Evolutionary conservation across 495 filamentous ascomycete species (phyloP).

Genomic region (Lophium mytilinum): DNA sequence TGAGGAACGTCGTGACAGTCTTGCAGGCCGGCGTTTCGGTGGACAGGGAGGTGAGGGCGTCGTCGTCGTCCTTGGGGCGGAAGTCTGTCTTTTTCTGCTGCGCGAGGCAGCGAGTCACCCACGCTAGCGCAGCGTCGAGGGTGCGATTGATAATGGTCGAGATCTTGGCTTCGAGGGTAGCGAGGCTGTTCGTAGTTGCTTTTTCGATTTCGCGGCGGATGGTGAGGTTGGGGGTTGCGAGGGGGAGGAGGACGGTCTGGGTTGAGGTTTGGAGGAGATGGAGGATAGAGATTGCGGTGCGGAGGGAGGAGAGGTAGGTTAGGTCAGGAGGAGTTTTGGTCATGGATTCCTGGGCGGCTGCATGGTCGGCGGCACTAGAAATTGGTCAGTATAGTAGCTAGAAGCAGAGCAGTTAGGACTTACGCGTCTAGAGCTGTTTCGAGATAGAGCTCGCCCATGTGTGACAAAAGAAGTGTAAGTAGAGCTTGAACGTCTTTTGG

Average conservation of each 20-base stretch:
- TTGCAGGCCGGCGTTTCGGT: slow-evolving; percentile 72
- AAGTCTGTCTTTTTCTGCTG: slow-evolving; percentile 90
- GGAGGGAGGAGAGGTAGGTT: slow-evolving; percentile 67
- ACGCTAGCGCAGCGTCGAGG: slow-evolving; percentile 73
- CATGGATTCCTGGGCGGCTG: slow-evolving; percentile 62
- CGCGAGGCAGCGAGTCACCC: slow-evolving; percentile 64
- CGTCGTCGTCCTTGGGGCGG: slow-evolving; percentile 74
- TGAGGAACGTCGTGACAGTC: slow-evolving; percentile 67
- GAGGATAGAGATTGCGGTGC: slow-evolving; percentile 76
- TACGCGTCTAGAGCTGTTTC: slow-evolving; percentile 84
- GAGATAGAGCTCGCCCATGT: slow-evolving; percentile 90
- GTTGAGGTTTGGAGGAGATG: slow-evolving; percentile 89
- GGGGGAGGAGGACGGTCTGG: slow-evolving; percentile 79
- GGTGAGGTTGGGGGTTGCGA: slow-evolving; percentile 81
- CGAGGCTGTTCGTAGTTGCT: slow-evolving; percentile 60
- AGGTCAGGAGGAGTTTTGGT: slow-evolving; percentile 80
- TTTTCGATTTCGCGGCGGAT: slow-evolving; percentile 87
- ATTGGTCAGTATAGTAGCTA: not conserved
- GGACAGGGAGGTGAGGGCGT: not conserved
- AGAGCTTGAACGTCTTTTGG: slow-evolving; percentile 90
- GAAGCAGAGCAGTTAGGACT: slow-evolving; percentile 17
- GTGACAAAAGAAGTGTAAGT: slow-evolving; percentile 71
- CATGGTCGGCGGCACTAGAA: slow-evolving; percentile 56
- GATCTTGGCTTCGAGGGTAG: slow-evolving; percentile 80
- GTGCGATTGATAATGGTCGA: slow-evolving; percentile 79